Conservation (phyloP, 2,329 filamentous ascomycete species). For the Scedosporium dehoogii region DNA sequence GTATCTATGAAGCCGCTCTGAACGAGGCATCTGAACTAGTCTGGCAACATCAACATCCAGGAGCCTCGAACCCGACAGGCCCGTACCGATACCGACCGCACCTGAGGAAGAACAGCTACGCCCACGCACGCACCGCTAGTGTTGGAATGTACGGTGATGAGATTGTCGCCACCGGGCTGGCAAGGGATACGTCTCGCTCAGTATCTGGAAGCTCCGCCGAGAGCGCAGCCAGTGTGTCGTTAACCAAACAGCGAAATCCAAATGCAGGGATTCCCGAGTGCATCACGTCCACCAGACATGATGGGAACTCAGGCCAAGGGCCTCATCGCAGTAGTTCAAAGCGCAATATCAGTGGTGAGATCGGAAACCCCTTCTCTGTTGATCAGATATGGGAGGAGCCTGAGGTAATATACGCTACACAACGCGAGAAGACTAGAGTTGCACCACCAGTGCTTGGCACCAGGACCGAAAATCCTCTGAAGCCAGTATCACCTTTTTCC, state of each 20-base stretch:
- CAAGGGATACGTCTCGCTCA: constrained; percentile 34
- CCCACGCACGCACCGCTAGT: constrained; percentile 53
- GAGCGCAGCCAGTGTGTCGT: constrained; percentile 24
- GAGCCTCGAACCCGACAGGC: constrained; percentile 46
- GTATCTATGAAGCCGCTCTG: constrained; percentile 60
- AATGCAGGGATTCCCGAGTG: background rate
- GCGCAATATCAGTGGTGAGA: constrained; percentile 61
- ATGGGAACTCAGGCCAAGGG: background rate
- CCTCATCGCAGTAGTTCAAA: constrained; percentile 47
- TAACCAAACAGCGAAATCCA: background rate
- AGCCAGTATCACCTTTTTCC: constrained; percentile 3
- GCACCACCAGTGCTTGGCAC: constrained; percentile 19
- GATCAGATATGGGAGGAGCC: constrained; percentile 89
- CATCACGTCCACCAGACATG: constrained; percentile 14
- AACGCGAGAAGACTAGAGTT: constrained; percentile 19
- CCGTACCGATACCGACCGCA: constrained; percentile 61
- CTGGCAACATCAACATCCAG: constrained; percentile 58
- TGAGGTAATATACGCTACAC: constrained; percentile 29
- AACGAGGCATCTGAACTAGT: constrained; percentile 72
- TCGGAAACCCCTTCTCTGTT: constrained; percentile 57
- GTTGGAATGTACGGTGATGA: constrained; percentile 39
- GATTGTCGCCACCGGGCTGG: constrained; percentile 34
- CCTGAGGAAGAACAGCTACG: constrained; percentile 61
- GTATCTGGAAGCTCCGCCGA: constrained; percentile 43
- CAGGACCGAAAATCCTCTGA: constrained; percentile 22